phyloP scores from a whole-genome alignment of 805 yeast species.

The Maudiozyma turicensis region DNA sequence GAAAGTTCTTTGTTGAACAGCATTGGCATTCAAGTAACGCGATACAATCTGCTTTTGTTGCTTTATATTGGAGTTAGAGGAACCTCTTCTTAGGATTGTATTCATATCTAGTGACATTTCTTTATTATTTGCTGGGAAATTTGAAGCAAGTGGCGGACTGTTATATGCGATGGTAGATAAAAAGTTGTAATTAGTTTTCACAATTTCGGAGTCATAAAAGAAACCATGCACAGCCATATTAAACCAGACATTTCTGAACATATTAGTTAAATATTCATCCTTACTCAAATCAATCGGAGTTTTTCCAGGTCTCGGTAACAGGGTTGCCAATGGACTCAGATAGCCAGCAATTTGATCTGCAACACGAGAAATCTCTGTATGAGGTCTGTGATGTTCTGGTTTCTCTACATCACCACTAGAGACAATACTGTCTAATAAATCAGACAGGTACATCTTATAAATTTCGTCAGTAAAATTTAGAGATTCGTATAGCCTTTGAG shows the following conservation, averaged over 20 bases:
- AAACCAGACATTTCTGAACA: constrained; percentile 88
- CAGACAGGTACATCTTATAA: constrained; percentile 49
- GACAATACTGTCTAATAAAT: constrained; percentile 56
- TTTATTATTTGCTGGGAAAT: constrained; percentile 65
- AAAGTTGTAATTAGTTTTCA: constrained; percentile 36
- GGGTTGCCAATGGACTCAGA: constrained; percentile 63
- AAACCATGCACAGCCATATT: constrained; percentile 89
- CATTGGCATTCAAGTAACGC: constrained; percentile 31
- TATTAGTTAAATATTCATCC: constrained; percentile 41
- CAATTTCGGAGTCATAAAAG: constrained; percentile 47
- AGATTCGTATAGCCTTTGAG: constrained; percentile 25
- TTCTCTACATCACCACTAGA: constrained; percentile 71
- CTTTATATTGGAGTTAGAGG: constrained; percentile 71
- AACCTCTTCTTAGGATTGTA: constrained; percentile 80
- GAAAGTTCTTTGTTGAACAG: constrained; percentile 43
- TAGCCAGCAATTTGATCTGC: constrained; percentile 58
- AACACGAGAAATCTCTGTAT: constrained; percentile 55
- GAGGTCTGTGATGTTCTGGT: constrained; percentile 72
- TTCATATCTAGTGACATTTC: constrained; percentile 91
- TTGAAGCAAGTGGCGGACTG: constrained; percentile 83
- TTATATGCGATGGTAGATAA: constrained; percentile 69
- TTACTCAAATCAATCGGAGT: constrained; percentile 31
- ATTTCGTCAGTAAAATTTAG: constrained; percentile 30
- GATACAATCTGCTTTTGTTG: constrained; percentile 56
- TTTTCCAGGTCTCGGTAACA: constrained; percentile 52